Conservation (phyloP, 2,329 filamentous ascomycete species). For the Phoma sp. region DNA sequence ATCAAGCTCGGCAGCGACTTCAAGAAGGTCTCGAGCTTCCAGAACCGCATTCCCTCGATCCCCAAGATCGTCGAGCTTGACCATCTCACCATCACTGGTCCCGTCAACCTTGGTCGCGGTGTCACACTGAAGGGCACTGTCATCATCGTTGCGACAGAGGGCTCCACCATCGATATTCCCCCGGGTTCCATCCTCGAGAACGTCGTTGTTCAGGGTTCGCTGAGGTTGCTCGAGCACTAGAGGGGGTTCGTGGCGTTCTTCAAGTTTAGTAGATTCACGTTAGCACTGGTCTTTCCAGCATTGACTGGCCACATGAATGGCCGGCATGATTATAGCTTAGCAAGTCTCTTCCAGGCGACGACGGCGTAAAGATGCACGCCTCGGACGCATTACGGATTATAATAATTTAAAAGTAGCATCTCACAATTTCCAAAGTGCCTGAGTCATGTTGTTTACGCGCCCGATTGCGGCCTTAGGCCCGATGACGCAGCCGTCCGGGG, state of each 20-base stretch:
- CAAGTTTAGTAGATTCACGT: constrained; percentile 34
- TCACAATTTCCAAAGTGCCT: constrained; percentile 3
- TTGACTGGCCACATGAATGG: constrained; percentile 25
- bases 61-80: constrained; percentile 91
- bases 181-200: constrained; percentile 98
- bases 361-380: constrained; percentile 25
- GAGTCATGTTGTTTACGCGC: constrained; percentile 8
- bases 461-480: constrained; percentile 26
- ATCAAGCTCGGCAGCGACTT: constrained; percentile 99
- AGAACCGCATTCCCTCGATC: constrained; percentile 84
- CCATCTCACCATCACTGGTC: constrained; percentile 96
- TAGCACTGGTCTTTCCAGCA: constrained; percentile 28
- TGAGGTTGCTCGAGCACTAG: constrained; percentile 75
- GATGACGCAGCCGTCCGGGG: constrained; percentile 25
- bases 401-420: constrained; percentile 34
- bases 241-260: constrained; percentile 20
- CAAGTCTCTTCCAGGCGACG: constrained; percentile 14
- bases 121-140: constrained; percentile 98
- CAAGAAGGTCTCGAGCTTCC: constrained; percentile 99
- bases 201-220: constrained; percentile 96
- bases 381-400: constrained; percentile 29
- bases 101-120: constrained; percentile 93
- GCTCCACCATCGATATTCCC: constrained; percentile 96
- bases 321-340: constrained; percentile 36
- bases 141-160: constrained; percentile 98